Evolutionary conservation across 78 protist genomes (phyloP), one percentile per base, ranked within the genome.

Genomic region (Dictyostelium purpureum): DNA sequence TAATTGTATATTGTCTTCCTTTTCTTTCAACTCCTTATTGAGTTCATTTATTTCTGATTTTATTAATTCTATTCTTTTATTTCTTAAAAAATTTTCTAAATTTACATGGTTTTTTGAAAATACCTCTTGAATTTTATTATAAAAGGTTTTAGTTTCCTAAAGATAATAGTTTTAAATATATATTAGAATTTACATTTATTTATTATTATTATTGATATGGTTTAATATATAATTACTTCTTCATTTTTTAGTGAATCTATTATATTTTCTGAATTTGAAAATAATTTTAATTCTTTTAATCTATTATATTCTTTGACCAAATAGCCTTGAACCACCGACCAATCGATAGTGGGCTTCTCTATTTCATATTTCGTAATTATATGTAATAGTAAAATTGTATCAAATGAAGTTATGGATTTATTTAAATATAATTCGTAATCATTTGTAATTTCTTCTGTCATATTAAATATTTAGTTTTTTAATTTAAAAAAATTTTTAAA

Each of bases 121-220:
- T 2, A 57, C n/a, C 12, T 76, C 35, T 59, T 73, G 40, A 16
- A 83, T 16, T 73, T 24, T 83, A 73, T 70, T 31, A 73, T 59
- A 83, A 59, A 71, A 83, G 56, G 7, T 7, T 70, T 83, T 43
- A 43, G 71, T 54, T 45, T 70, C 79, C 90, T 82, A n/a, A 1
- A 57, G 18, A 24, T 47, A 16, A 35, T 52, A 56, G 11, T n/a
- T 33, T 16, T 45, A 42, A 1, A 12, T n/a, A 40, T 37, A 18
- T 11, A 66, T 31, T 66, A 10, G 12, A 35, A 19, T 9, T 65
- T n/a, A 35, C 37, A 45, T 52, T 52, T 52, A 10, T 28, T 45
- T 59, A 6, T 43, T 7, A 65, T 1, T 3, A 65, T 38, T 38
- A 4, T 28, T 19, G 0, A 24, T 59, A 11, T 54, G 19, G 42